phyloP scores from a whole-genome alignment of 352 stramenopile species.

The Globisporangium cederbergense region DNA sequence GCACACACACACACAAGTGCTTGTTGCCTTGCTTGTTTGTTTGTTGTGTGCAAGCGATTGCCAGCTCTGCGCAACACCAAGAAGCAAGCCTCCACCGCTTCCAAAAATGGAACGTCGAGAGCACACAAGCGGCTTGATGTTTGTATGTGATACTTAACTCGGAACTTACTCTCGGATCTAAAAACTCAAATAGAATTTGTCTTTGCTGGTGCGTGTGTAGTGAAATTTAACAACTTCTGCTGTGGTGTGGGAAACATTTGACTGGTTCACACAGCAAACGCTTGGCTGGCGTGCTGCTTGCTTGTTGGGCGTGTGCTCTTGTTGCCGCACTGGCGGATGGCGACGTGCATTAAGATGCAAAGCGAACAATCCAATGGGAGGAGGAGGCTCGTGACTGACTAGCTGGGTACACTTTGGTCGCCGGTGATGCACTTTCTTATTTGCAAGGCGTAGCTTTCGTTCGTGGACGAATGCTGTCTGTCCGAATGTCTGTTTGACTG shows the following conservation, averaged over 20 bases:
- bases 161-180: no score
- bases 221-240: no score
- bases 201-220: no score
- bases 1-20: background rate
- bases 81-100: background rate
- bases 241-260: background rate
- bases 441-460: background rate
- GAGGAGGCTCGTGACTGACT: background rate
- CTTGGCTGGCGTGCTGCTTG: background rate
- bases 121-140: background rate
- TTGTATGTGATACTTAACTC: background rate
- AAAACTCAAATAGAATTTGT: no score
- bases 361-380: no score
- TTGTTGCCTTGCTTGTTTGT: background rate
- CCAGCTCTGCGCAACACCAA: no score
- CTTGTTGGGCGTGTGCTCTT: background rate
- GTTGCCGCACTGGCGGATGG: background rate
- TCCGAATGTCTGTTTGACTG: background rate
- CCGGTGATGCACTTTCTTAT: background rate
- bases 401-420: background rate
- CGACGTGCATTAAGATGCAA: background rate
- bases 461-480: background rate
- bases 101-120: conserved; percentile 7
- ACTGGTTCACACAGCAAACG: background rate
- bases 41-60: background rate